Base-by-base conservation (phyloP, 83 land plant species). In the Isoetes engelmannii region DNA sequence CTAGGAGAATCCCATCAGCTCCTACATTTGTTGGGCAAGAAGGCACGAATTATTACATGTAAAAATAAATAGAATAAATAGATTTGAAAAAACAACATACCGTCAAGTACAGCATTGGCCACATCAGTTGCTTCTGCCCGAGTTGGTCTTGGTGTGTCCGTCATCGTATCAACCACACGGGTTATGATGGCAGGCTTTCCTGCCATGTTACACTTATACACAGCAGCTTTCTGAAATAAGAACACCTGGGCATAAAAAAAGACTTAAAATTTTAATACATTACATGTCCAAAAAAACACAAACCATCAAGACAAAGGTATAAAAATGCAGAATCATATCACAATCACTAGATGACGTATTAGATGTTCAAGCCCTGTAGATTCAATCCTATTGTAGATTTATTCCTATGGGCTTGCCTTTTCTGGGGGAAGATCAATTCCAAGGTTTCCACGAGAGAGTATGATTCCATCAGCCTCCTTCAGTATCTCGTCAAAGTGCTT, bases 81-180 rank as follows among this genome's bases (percentile, higher is more conserved):
- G 21, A 43, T 42, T 48, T 43, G 13, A 69, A 5, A 47, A 13
- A 21, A 44, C 15, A 47, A 55, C 44, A 41, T 69, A 85, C 97
- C 97, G 83, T 92, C 97, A 44, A 92, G 74, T 1, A 92, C 97
- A 75, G 97, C 97, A 81, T 92, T 92, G 41, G 97, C 97, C 57
- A 92, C 96, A 84, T 92, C 97, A 43, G 97, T 92, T 50, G 97
- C 97, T 75, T 92, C 97, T 47, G 97, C 97, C 70, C 97, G 96
- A 21, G 97, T 92, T 20, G 97, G 97, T 15, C 97, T 75, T 10
- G 89, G 80, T 47, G 87, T 89, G 65, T 85, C 82, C 45, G 84
- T 85, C 97, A 92, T 92, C 62, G 87, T 86, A 56, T 92, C 97
- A 53, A 92, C 92, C 47, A 92, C 96, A 65, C 96, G 80, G 59